Base-by-base conservation (phyloP, 169 alveolate genomes). In the Theileria orientalis region DNA sequence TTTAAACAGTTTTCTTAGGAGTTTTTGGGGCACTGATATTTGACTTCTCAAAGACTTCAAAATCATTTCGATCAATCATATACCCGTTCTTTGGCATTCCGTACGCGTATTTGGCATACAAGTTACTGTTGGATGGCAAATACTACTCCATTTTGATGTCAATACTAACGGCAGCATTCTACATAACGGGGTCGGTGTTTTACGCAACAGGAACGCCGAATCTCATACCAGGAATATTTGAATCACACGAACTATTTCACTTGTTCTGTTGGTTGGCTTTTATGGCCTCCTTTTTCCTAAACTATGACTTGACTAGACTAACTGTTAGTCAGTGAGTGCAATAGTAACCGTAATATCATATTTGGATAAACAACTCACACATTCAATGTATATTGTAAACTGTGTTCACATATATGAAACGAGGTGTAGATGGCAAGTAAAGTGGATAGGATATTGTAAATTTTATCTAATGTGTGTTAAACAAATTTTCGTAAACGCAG, bases 171-270 rank as follows among this genome's bases (percentile, higher is more conserved):
- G 83, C 72, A 21, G 61, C 37, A 16, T 33, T 83, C 30, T 87
- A 87, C 66, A 52, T 78, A 51, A n/a, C 75, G 29, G 92, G 92
- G 21, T 86, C 89, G 27, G 44, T 83, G 25, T 46, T 83, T 32
- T 87, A 87, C 76, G 85, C 90, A 19, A 61, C 56, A 13, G 79
- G 76, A 71, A 79, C 83, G 60, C 92, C 92, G 27, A 83, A 87
- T 52, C 60, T 75, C 27, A 35, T 74, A 27, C 79, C 87, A 19
- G 83, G 86, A 51, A 29, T 72, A 23, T 21, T 87, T 23, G 92
- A 74, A 37, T 87, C 74, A 64, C 92, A 87, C 66, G 92, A 87
- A 32, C 41, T 87, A 35, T 87, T 87, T 51, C 92, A 87, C 68
- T 49, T 83, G 46, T 87, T 84, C 64, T 87, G 92, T 70, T 66